These are phyloP conservation scores for Mycosarcoma mackinlayi DNA, from an alignment of 1,284 basidiomycete species.

Conservation along the genomic window DNA sequence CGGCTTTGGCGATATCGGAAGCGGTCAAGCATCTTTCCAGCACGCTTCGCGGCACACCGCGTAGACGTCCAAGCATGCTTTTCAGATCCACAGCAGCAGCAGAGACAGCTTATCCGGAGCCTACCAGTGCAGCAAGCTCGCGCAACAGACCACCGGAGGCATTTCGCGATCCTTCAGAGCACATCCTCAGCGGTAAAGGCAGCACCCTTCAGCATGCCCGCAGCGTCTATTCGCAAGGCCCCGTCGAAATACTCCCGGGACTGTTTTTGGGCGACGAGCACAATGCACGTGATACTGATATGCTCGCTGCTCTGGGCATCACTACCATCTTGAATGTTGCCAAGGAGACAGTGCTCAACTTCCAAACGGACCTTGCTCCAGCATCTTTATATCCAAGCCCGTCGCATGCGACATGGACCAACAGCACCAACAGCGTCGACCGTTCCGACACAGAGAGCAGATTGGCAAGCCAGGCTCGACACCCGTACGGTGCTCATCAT, in stretches of 20 bases:
- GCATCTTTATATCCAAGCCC: conserved; percentile 5
- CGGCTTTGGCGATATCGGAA: conserved; percentile 23
- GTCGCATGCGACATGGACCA: conserved; percentile 18
- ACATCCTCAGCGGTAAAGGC: conserved; percentile 62
- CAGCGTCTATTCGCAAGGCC: conserved; percentile 79
- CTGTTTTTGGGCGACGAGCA: conserved; percentile 94
- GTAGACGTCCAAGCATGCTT: conserved; percentile 60
- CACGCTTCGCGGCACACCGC: conserved; percentile 60
- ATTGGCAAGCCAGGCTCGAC: not conserved
- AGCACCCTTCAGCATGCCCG: conserved; percentile 62
- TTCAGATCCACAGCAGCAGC: conserved; percentile 25
- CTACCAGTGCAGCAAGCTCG: conserved; percentile 33
- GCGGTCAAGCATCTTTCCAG: conserved; percentile 56
- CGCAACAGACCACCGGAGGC: conserved; percentile 49
- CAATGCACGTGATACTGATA: conserved; percentile 82
- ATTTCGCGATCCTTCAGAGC: conserved; percentile 60
- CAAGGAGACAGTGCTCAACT: conserved; percentile 71
- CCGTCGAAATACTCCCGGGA: conserved; percentile 86
- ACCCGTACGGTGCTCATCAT: conserved; percentile 2
- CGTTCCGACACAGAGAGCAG: not conserved
- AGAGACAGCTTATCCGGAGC: conserved; percentile 17
- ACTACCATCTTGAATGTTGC: conserved; percentile 91
- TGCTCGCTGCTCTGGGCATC: conserved; percentile 79
- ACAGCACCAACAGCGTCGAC: conserved; percentile 2
- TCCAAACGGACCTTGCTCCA: conserved; percentile 14